Evolutionary conservation across 768 basidiomycete genomes (phyloP), one percentile per base, ranked within the genome.

Genomic region (Cyclocybe cylindracea): DNA sequence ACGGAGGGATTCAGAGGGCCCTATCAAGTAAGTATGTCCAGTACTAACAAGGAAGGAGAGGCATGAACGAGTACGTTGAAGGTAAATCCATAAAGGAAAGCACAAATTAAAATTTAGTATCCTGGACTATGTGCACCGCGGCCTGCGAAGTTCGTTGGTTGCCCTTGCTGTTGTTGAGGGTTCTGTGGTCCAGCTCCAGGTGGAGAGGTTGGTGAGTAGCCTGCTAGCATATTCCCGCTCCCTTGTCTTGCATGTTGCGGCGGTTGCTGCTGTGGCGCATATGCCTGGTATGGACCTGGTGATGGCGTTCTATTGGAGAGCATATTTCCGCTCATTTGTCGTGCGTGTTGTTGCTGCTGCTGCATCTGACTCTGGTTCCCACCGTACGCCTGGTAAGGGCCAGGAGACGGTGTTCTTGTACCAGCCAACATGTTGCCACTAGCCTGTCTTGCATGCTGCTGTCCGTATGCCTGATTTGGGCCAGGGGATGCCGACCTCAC

Each of bases 121-220:
- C 67, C 16, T 16, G 16, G 16, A 65, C 72, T 64, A 66, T 63
- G 66, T 16, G 70, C 65, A 35, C 77, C 76, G 42, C 74, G 72
- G 46, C 75, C 75, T 31, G 74, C 71, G 68, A 73, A 67, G 56
- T 76, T 70, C 37, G 35, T 54, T 54, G 59, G 31, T 57, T 64
- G 39, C 53, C 55, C 47, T 70, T 64, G 65, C 32, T 65, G 64
- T 34, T 65, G 66, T n/a, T 65, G 65, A 37, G 64, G 63, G 24
- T 56, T 65, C 18, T 57, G 52, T 55, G 52, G 69, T 51, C 57
- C 64, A 58, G 55, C 44, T 42, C 49, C 59, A 33, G 53, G 47
- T 10, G 62, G 56, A 37, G 61, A 53, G 8, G 32, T 50, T 32
- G 40, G n/a, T 31, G 48, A 47, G 37, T 13, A 10, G 13, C 51